Conservation (phyloP, 2,329 filamentous ascomycete species). For the Paraphaeosphaeria sporulosa region DNA sequence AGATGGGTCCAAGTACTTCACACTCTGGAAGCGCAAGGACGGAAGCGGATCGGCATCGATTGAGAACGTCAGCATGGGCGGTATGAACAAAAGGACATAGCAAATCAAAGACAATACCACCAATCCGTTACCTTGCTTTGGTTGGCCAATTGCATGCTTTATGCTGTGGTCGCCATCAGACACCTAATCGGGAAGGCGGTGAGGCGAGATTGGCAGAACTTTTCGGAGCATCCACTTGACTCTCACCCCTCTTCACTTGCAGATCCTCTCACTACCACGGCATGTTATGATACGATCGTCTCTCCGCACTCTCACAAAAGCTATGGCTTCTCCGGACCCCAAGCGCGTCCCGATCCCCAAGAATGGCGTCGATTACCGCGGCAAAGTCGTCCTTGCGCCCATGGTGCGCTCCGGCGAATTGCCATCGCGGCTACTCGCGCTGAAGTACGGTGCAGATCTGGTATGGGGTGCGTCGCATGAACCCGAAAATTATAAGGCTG, state of each 20-base stretch:
- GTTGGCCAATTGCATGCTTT: neutral
- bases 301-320: conserved; percentile 34
- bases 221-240: conserved; percentile 7
- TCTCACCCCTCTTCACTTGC: conserved; percentile 10
- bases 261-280: conserved; percentile 13
- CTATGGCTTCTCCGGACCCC: conserved; percentile 40
- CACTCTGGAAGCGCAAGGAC: neutral
- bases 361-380: conserved; percentile 90
- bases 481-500: neutral
- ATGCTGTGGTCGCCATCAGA: neutral
- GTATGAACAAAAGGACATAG: neutral
- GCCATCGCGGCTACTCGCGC: conserved; percentile 83
- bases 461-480: conserved; percentile 79
- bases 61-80: neutral
- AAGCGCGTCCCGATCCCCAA: conserved; percentile 81
- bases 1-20: neutral
- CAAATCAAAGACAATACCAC: neutral
- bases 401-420: conserved; percentile 99
- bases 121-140: too few relatives aligned
- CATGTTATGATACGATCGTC: conserved; percentile 52
- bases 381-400: conserved; percentile 91
- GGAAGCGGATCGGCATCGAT: neutral
- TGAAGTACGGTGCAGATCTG: conserved; percentile 94
- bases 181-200: conserved; percentile 7
- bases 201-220: conserved; percentile 10